Conservation (phyloP, 306 rosid genomes). For the Sindora glabra region DNA sequence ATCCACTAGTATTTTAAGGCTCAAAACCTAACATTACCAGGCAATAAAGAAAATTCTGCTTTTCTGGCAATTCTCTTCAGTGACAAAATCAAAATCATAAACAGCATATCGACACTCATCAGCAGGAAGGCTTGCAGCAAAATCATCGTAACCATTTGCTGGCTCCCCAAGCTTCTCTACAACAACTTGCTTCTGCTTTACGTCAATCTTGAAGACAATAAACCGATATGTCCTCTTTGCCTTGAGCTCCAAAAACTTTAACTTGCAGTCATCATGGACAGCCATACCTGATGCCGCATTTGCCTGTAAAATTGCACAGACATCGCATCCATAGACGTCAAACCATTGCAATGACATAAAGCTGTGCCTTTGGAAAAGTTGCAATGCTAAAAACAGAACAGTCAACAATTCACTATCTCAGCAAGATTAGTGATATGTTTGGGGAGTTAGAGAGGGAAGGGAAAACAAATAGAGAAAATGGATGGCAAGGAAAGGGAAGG, state of each 20-base stretch:
- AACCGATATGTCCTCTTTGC: slow-evolving; percentile 32
- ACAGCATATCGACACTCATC: slow-evolving; percentile 52
- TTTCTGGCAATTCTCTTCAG: no score
- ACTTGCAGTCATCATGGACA: slow-evolving; percentile 50
- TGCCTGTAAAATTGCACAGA: slow-evolving; percentile 28
- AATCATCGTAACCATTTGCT: slow-evolving; percentile 36
- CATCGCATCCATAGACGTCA: neutral
- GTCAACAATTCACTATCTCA: neutral
- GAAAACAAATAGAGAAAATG: neutral
- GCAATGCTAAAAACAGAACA: neutral
- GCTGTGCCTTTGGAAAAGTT: neutral
- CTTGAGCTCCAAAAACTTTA: slow-evolving; percentile 44
- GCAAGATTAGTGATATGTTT: neutral
- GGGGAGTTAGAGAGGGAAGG: neutral
- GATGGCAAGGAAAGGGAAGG: no score
- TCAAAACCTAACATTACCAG: slow-evolving; percentile 19
- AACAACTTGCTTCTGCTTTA: slow-evolving; percentile 51
- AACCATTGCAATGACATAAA: neutral
- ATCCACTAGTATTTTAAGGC: neutral
- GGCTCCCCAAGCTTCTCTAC: slow-evolving; percentile 56
- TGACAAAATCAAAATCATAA: no score
- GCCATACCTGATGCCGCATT: no score
- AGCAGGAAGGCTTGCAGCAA: slow-evolving; percentile 39
- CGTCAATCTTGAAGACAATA: slow-evolving; percentile 15
- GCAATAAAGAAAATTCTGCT: slow-evolving; percentile 52